Evolutionary conservation across 805 yeast species (phyloP).

Genomic region (Kregervanrija delftensis): DNA sequence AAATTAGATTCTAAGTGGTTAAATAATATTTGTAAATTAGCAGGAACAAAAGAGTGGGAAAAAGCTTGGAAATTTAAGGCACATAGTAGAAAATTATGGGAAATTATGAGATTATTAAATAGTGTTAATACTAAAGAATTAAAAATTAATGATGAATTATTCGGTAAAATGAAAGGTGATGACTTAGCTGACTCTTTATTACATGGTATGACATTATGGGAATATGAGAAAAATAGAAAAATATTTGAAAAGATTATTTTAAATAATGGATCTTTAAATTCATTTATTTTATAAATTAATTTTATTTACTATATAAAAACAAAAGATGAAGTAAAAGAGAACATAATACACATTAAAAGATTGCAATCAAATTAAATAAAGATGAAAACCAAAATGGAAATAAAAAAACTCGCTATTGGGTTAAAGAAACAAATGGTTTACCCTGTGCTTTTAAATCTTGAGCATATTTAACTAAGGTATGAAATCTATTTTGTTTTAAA

Average conservation of each 20-base stretch:
- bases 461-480: conserved; percentile 24
- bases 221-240: conserved; percentile 30
- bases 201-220: conserved; percentile 47
- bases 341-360: too few species aligned
- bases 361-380: neutral
- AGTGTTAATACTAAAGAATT: conserved; percentile 6
- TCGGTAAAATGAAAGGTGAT: conserved; percentile 41
- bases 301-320: too few species aligned
- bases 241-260: conserved; percentile 4
- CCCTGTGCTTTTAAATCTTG: conserved; percentile 17
- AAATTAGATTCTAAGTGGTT: too few species aligned
- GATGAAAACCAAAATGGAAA: neutral
- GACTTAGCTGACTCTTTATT: conserved; percentile 62
- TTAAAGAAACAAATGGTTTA: conserved; percentile 16
- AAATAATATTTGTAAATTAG: neutral
- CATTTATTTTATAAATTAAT: too few species aligned
- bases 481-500: conserved; percentile 24
- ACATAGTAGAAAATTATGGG: conserved; percentile 20
- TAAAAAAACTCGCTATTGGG: conserved; percentile 1
- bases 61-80: conserved; percentile 9
- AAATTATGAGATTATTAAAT: conserved; percentile 21
- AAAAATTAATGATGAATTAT: conserved; percentile 8
- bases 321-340: too few species aligned
- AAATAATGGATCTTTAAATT: too few species aligned
- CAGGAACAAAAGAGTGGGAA: conserved; percentile 3